Conservation (phyloP, 306 rosid genomes). For the Benincasa hispida region DNA sequence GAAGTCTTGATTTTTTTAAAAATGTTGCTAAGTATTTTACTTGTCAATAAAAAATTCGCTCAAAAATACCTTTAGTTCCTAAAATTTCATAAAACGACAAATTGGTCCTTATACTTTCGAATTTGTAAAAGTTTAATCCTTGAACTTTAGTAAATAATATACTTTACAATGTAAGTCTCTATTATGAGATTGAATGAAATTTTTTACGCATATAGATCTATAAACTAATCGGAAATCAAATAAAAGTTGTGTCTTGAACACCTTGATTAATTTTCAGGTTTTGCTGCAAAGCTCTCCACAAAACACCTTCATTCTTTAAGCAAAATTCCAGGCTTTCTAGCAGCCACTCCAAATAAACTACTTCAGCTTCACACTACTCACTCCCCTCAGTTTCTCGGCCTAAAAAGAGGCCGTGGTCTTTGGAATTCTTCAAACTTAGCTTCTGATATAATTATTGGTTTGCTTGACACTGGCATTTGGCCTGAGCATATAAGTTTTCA, state of each 20-base stretch:
- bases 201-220: no score
- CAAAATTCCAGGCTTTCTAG: slow-evolving; percentile 35
- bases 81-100: no score
- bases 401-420: slow-evolving; percentile 30
- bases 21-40: no score
- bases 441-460: slow-evolving; percentile 46
- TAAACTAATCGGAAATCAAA: no score
- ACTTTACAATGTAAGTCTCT: no score
- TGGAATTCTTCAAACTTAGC: slow-evolving; percentile 41
- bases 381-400: slow-evolving; percentile 51
- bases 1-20: no score
- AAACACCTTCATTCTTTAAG: slow-evolving; percentile 33
- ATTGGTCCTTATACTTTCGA: no score
- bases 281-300: slow-evolving; percentile 37
- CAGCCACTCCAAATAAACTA: slow-evolving; percentile 47
- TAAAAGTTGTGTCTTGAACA: no score
- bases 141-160: no score
- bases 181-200: no score
- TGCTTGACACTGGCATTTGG: slow-evolving; percentile 67
- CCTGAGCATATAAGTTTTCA: slow-evolving; percentile 59
- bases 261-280: slow-evolving; percentile 17
- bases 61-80: no score
- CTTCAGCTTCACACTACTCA: slow-evolving; percentile 48
- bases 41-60: neutral
- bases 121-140: no score